These are phyloP conservation scores for Clonostachys sp. DNA, from an alignment of 2,329 filamentous ascomycete species.

Conservation along the genomic window DNA sequence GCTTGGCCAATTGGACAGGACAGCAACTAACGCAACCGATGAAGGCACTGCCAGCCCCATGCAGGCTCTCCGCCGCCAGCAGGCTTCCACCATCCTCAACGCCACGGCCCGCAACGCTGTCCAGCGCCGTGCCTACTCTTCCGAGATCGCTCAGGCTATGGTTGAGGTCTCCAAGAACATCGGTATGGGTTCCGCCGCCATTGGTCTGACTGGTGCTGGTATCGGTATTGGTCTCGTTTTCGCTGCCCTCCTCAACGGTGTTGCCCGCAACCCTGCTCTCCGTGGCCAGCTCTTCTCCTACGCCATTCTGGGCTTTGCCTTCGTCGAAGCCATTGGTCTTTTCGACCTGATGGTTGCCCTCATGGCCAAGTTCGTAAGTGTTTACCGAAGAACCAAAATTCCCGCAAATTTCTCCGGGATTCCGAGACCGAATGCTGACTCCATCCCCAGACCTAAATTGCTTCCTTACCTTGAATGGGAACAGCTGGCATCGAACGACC, in stretches of 20 bases:
- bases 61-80: slow-evolving; percentile 73
- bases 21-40: slow-evolving; percentile 1
- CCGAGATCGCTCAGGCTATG: slow-evolving; percentile 83
- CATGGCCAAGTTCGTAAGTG: slow-evolving; percentile 83
- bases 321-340: slow-evolving; percentile 88
- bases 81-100: slow-evolving; percentile 62
- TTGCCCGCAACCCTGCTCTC: slow-evolving; percentile 91
- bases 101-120: slow-evolving; percentile 59
- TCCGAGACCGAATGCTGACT: slow-evolving; percentile 4
- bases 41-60: slow-evolving; percentile 57
- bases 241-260: slow-evolving; percentile 81
- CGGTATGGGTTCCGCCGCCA: slow-evolving; percentile 84
- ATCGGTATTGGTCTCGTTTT: slow-evolving; percentile 95
- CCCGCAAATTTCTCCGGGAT: neutral
- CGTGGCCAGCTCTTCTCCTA: slow-evolving; percentile 94
- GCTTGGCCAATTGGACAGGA: slow-evolving; percentile 1
- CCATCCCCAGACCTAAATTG: slow-evolving; percentile 26
- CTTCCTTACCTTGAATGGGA: slow-evolving; percentile 16
- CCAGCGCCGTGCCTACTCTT: slow-evolving; percentile 75
- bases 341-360: slow-evolving; percentile 90
- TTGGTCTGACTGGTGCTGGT: slow-evolving; percentile 89
- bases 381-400: neutral
- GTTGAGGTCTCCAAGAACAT: slow-evolving; percentile 89
- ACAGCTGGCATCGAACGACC: slow-evolving; percentile 27
- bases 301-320: slow-evolving; percentile 92